These are phyloP conservation scores for Rhododendron ferrugineum DNA, from an alignment of 148 eudicot species.

Conservation along the genomic window DNA sequence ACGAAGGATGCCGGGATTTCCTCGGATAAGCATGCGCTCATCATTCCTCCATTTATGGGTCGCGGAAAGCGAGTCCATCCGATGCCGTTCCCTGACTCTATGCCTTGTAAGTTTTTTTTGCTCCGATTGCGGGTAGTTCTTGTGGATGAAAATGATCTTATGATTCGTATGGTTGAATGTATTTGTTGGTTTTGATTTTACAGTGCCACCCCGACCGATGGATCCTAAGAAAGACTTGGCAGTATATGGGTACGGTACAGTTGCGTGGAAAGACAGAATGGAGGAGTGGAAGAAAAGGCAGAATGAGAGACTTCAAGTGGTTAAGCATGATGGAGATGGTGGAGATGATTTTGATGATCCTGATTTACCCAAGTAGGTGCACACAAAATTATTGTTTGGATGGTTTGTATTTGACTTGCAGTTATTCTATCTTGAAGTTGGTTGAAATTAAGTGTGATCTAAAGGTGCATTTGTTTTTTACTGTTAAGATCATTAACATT, in stretches of 20 bases:
- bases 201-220: conserved; percentile 71
- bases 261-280: conserved; percentile 78
- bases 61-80: conserved; percentile 62
- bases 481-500: background rate
- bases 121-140: background rate
- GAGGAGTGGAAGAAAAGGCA: conserved; percentile 75
- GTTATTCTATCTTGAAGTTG: background rate
- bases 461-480: background rate
- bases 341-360: conserved; percentile 51
- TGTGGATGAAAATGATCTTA: background rate
- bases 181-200: background rate
- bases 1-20: conserved; percentile 55
- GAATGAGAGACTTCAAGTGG: conserved; percentile 56
- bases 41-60: conserved; percentile 62
- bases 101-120: conserved; percentile 40
- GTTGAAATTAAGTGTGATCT: background rate
- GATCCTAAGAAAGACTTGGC: conserved; percentile 78
- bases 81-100: conserved; percentile 44
- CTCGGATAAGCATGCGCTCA: conserved; percentile 69
- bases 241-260: conserved; percentile 67
- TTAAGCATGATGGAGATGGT: conserved; percentile 54
- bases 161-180: background rate
- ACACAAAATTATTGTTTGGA: background rate
- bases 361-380: conserved; percentile 59
- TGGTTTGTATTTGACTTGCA: background rate